These are phyloP conservation scores for rapeseed (Brassica napus) DNA, from an alignment of 345 rosid species.

Conservation along the genomic window Da-Ae NC_063443.1:9312501-9313000, in stretches of 20 bases:
- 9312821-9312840: constrained; percentile 33
- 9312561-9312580: neutral
- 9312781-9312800: constrained; percentile 54
- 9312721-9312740: neutral
- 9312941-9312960: constrained; percentile 57
- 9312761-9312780: constrained; percentile 41
- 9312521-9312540: too few species aligned
- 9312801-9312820: constrained; percentile 45
- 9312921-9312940: constrained; percentile 72
- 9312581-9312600: neutral
- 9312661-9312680: neutral
- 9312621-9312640: neutral
- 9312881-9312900: constrained; percentile 74
- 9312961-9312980: constrained; percentile 93
- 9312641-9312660: neutral
- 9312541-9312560: neutral
- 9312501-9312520: too few species aligned
- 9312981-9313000: constrained; percentile 69
- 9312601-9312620: neutral
- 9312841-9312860: constrained; percentile 21
- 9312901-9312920: constrained; percentile 70
- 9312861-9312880: constrained; percentile 55
- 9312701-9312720: neutral
- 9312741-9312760: neutral
- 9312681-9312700: neutral